Percentiles rank a stretch among this genome's conserved stretches.
Conservation (phyloP, 345 rosid species). For the Cardamine chenopodiifolia region DNA sequence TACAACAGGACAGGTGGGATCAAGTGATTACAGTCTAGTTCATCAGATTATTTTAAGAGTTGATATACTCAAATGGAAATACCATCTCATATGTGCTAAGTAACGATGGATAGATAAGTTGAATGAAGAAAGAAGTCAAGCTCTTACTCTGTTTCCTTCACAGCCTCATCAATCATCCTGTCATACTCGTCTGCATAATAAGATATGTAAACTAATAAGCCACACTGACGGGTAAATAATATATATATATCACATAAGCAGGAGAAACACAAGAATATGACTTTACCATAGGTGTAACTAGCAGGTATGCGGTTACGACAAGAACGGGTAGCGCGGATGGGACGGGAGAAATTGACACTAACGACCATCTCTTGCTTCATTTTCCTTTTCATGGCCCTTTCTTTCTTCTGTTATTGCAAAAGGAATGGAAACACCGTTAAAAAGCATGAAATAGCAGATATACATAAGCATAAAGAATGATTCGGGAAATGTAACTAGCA, state of each 20-base stretch:
- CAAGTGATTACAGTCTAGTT: constrained; percentile 12
- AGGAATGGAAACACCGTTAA: background rate
- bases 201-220: constrained; percentile 31
- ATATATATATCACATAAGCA: background rate
- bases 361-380: constrained; percentile 59
- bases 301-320: constrained; percentile 64
- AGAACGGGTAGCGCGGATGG: constrained; percentile 53
- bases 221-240: background rate
- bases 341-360: constrained; percentile 41
- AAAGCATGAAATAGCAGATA: background rate
- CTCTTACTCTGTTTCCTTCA: constrained; percentile 63
- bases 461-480: constrained; percentile 6
- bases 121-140: constrained; percentile 21
- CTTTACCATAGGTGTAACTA: constrained; percentile 74
- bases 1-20: constrained; percentile 5
- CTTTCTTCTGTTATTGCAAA: constrained; percentile 59
- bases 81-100: background rate
- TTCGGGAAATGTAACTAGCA: background rate
- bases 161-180: constrained; percentile 71
- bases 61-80: background rate
- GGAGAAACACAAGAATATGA: constrained; percentile 18
- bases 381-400: constrained; percentile 60
- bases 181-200: constrained; percentile 70
- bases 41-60: background rate
- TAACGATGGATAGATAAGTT: constrained; percentile 14